Evolutionary conservation across 805 yeast species (phyloP).

Genomic region (Saturnispora gosingensis): DNA sequence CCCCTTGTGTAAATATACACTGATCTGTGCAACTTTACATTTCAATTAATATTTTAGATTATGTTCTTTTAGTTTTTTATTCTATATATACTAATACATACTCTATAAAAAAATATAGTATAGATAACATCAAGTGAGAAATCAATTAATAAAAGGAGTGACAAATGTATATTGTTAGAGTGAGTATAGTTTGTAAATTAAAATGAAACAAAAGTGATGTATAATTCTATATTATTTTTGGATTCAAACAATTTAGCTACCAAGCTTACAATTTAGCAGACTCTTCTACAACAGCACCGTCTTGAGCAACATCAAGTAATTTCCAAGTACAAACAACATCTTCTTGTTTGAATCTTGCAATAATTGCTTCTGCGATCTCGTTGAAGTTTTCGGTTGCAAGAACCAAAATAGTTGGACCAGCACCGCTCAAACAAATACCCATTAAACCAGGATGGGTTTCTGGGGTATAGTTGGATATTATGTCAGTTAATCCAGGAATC

Average conservation of each 20-base stretch:
- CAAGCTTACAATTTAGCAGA: slow-evolving; percentile 17
- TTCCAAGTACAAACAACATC: slow-evolving; percentile 71
- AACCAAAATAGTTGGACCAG: slow-evolving; percentile 95
- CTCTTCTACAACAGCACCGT: slow-evolving; percentile 63
- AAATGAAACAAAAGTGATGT: background rate
- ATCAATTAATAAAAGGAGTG: background rate
- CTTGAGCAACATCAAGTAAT: slow-evolving; percentile 74
- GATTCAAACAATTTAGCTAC: background rate
- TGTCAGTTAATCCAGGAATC: slow-evolving; percentile 84
- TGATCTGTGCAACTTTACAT: slow-evolving; percentile 6
- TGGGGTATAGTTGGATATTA: slow-evolving; percentile 74
- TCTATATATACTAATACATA: background rate
- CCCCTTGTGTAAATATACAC: background rate
- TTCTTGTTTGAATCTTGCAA: slow-evolving; percentile 56
- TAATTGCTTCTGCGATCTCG: slow-evolving; percentile 67
- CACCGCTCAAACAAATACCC: slow-evolving; percentile 94
- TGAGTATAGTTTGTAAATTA: background rate
- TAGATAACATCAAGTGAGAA: background rate
- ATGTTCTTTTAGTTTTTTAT: background rate
- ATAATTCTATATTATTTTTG: no score
- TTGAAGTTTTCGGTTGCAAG: slow-evolving; percentile 87
- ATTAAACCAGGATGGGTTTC: slow-evolving; percentile 72
- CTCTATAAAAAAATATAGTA: background rate
- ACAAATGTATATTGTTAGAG: background rate
- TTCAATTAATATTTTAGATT: slow-evolving; percentile 9